These are phyloP conservation scores for Sutorius eximius DNA, from an alignment of 1,284 basidiomycete species.

Conservation along the genomic window DNA sequence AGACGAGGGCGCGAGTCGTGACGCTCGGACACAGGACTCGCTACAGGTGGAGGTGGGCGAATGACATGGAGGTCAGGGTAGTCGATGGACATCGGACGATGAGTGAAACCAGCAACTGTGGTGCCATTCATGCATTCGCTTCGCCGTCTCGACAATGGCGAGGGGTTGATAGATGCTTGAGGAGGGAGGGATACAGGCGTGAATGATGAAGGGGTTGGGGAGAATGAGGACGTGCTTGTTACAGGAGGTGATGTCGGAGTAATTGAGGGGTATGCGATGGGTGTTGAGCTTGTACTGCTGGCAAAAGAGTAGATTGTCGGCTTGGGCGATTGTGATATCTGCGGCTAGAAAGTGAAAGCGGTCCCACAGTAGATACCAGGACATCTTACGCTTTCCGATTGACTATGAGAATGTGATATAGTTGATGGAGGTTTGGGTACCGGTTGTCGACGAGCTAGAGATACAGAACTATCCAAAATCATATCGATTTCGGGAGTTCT, in stretches of 20 bases:
- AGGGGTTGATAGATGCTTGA: constrained; percentile 75
- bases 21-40: constrained; percentile 63
- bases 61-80: constrained; percentile 77
- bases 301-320: constrained; percentile 35
- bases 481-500: constrained; percentile 16
- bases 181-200: constrained; percentile 63
- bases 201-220: constrained; percentile 28
- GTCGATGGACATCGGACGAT: constrained; percentile 60
- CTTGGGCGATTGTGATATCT: constrained; percentile 34
- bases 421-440: constrained; percentile 41
- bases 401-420: constrained; percentile 40
- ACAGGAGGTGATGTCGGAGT: constrained; percentile 32
- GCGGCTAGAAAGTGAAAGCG: constrained; percentile 10
- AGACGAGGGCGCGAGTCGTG: constrained; percentile 64
- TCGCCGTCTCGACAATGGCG: constrained; percentile 65
- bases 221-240: constrained; percentile 38
- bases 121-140: constrained; percentile 82
- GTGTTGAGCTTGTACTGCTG: constrained; percentile 31
- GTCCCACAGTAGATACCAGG: not conserved
- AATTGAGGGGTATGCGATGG: constrained; percentile 50
- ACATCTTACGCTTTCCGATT: constrained; percentile 46
- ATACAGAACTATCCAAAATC: constrained; percentile 31
- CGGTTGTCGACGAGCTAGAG: constrained; percentile 38
- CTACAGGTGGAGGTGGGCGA: constrained; percentile 76
- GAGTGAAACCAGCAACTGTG: constrained; percentile 53